Evolutionary conservation across 805 yeast genomes (phyloP), one percentile per base, ranked within the genome.

Genomic region (Blastobotrys muscicola): DNA sequence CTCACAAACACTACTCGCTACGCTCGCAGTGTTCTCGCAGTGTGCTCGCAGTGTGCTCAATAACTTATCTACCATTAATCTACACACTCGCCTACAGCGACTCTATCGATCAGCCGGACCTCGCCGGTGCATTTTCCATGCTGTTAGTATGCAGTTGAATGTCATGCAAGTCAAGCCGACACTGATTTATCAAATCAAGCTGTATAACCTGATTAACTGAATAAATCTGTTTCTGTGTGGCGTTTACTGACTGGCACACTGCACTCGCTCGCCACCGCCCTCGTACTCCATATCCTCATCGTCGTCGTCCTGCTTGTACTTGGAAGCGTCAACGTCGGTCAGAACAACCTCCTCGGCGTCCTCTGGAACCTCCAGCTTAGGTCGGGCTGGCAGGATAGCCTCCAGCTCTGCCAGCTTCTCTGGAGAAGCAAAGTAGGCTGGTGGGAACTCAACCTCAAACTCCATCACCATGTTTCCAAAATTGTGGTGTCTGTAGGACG

Each of bases 391-490:
- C 63, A 92, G 74, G 39, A 86, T 72, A 35, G 65, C 59, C 65
- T 84, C 95, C 62, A 92, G 76, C 53, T 71, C 66, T 61, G 79
- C 75, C 63, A 87, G 71, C 42, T 79, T 86, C 63, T 84, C 95
- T 11, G 58, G 56, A 47, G 74, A 58, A 39, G 94, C 74, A 61
- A 85, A 86, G 59, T 80, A 74, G 43, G 72, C 66, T 42, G 62
- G 61, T 52, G 99, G 99, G 85, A 92, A 92, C 61, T 83, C 86
- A 58, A 92, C 75, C 52, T 78, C 79, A 68, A 92, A 92, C 61
- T 84, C 81, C 55, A 92, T 69, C 57, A 85, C 78, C 69, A 92
- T 74, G 69, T 86, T 78, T 67, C 99, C 99, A 58, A 64, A 72
- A 50, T 87, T 85, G 63, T 95, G 95, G 62, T 76, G 81, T 68